These are phyloP conservation scores for Candida tammaniensis DNA, from an alignment of 805 yeast genomes.

Conservation along the genomic window DNA sequence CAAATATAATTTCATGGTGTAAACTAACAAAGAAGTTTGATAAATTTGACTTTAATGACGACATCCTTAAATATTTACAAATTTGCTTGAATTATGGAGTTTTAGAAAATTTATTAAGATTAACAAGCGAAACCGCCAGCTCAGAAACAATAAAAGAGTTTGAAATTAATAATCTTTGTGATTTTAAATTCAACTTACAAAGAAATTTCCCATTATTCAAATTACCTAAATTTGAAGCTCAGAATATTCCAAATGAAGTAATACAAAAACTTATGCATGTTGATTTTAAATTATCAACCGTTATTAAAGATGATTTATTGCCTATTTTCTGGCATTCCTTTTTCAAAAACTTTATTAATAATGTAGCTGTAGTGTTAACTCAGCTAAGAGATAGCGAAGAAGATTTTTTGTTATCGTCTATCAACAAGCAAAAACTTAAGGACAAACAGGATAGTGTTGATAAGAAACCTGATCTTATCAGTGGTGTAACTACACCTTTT, in stretches of 20 bases:
- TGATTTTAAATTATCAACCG: conserved; percentile 13
- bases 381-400: conserved; percentile 72
- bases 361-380: conserved; percentile 65
- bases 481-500: conserved; percentile 2
- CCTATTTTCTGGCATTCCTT: conserved; percentile 48
- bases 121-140: conserved; percentile 55
- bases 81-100: conserved; percentile 63
- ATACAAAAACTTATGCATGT: neutral
- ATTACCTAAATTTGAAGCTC: conserved; percentile 52
- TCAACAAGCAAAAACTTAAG: conserved; percentile 20
- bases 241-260: conserved; percentile 32
- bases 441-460: conserved; percentile 7
- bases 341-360: conserved; percentile 54
- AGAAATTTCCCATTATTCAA: conserved; percentile 58
- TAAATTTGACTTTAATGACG: conserved; percentile 51
- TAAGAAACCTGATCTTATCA: too few species aligned
- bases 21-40: conserved; percentile 42
- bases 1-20: conserved; percentile 67
- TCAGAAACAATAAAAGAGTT: conserved; percentile 30
- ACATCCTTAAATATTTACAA: conserved; percentile 59
- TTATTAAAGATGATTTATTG: conserved; percentile 27
- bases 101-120: conserved; percentile 61
- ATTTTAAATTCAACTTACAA: conserved; percentile 64
- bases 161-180: conserved; percentile 53
- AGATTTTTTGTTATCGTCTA: conserved; percentile 58